Conservation (phyloP, 2,329 filamentous ascomycete species). For the Fusarium virguliforme region DNA sequence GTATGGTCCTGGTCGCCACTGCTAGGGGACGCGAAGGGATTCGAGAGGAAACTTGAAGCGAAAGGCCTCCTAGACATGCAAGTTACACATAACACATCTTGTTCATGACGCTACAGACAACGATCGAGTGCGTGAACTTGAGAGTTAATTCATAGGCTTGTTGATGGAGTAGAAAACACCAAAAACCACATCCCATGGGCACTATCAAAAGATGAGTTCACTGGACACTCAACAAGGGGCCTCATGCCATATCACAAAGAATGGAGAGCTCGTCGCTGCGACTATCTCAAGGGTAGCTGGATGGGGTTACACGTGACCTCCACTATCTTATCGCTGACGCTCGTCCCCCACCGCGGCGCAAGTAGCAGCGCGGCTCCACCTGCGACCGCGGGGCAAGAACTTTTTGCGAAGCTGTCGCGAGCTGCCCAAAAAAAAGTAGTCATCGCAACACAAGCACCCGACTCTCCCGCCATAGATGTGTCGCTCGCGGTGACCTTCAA, state of each 20-base stretch:
- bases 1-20: not conserved
- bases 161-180: too few relatives aligned
- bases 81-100: too few relatives aligned
- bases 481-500: slow-evolving; percentile 54
- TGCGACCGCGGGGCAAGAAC: slow-evolving; percentile 53
- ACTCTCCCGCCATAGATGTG: slow-evolving; percentile 51
- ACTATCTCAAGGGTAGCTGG: not conserved
- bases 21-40: not conserved
- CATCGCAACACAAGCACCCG: slow-evolving; percentile 29
- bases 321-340: slow-evolving; percentile 37
- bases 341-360: slow-evolving; percentile 53
- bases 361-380: slow-evolving; percentile 47
- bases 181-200: too few relatives aligned
- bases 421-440: slow-evolving; percentile 47
- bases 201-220: too few relatives aligned
- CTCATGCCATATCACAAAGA: not conserved
- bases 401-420: slow-evolving; percentile 54
- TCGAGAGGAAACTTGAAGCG: not conserved
- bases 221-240: not conserved
- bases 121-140: too few relatives aligned
- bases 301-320: slow-evolving; percentile 40
- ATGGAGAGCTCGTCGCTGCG: not conserved
- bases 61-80: too few relatives aligned
- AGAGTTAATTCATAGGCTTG: too few relatives aligned
- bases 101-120: too few relatives aligned